phyloP scores from a whole-genome alignment of 1,284 basidiomycete genomes.

The Calocybe gambosa region DNA sequence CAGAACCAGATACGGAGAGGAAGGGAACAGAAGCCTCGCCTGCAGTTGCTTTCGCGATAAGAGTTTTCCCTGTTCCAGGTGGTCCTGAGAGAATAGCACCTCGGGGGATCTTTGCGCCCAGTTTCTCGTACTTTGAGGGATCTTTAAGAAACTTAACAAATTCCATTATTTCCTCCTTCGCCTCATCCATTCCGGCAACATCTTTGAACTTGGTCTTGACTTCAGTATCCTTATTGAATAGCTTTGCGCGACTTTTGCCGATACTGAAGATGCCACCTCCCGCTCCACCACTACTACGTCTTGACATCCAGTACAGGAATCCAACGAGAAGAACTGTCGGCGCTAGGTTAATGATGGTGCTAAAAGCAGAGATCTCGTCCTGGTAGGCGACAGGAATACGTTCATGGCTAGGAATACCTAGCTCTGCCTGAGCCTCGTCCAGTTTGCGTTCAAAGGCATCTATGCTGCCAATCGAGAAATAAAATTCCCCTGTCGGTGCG shows the following conservation, averaged over 20 bases:
- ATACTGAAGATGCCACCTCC: slow-evolving; percentile 96
- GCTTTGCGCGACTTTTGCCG: slow-evolving; percentile 91
- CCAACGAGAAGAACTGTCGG: slow-evolving; percentile 91
- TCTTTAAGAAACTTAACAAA: slow-evolving; percentile 99
- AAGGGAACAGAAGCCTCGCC: slow-evolving; percentile 97
- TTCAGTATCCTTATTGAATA: slow-evolving; percentile 98
- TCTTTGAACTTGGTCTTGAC: slow-evolving; percentile 93
- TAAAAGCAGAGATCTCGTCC: slow-evolving; percentile 86
- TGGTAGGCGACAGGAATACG: slow-evolving; percentile 96
- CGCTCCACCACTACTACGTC: slow-evolving; percentile 67
- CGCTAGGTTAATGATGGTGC: slow-evolving; percentile 86
- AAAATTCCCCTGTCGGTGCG: slow-evolving; percentile 62
- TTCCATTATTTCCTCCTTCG: slow-evolving; percentile 99
- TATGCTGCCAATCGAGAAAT: slow-evolving; percentile 96
- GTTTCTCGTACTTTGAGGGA: slow-evolving; percentile 88
- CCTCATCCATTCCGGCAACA: slow-evolving; percentile 99
- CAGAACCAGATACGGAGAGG: slow-evolving; percentile 96
- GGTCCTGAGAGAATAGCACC: slow-evolving; percentile 98
- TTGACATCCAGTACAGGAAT: slow-evolving; percentile 86
- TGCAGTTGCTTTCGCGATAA: slow-evolving; percentile 97
- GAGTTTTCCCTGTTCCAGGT: slow-evolving; percentile 97
- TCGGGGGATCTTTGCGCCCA: slow-evolving; percentile 98
- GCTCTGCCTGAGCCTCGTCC: slow-evolving; percentile 89
- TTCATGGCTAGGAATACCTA: slow-evolving; percentile 87
- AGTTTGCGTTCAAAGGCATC: slow-evolving; percentile 96